These are phyloP conservation scores for Aspergillus felis DNA, from an alignment of 2,329 filamentous ascomycete genomes.

Conservation along the genomic window DNA sequence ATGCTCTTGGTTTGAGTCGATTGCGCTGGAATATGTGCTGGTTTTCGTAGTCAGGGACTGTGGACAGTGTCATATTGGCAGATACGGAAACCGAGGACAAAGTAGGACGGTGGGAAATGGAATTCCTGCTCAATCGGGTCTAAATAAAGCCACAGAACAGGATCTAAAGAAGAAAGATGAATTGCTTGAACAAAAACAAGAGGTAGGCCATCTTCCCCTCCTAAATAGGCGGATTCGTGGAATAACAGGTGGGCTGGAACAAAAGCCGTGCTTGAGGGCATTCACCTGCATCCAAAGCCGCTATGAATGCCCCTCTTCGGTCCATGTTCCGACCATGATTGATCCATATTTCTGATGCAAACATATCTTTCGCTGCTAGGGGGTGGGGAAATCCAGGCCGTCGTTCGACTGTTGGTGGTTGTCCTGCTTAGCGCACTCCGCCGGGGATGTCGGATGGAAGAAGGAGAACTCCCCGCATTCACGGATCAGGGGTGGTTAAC, in stretches of 20 bases:
- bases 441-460: neutral
- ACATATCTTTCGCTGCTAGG: neutral
- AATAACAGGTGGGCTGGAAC: neutral
- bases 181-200: neutral
- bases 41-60: constrained; percentile 11
- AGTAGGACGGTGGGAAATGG: neutral
- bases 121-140: neutral
- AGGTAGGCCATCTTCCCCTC: neutral
- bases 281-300: neutral
- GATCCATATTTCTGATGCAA: neutral
- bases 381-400: too few species aligned
- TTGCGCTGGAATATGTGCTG: constrained; percentile 49
- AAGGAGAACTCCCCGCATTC: neutral
- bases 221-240: neutral
- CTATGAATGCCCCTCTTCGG: neutral
- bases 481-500: neutral
- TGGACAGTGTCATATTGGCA: neutral
- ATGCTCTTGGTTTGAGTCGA: constrained; percentile 50
- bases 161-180: neutral
- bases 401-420: too few species aligned
- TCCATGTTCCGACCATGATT: too few species aligned
- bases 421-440: neutral
- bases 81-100: neutral
- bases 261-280: neutral
- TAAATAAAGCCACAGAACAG: neutral